Conservation (phyloP, 169 alveolate species). For the Amoebophrya sp. region DNA sequence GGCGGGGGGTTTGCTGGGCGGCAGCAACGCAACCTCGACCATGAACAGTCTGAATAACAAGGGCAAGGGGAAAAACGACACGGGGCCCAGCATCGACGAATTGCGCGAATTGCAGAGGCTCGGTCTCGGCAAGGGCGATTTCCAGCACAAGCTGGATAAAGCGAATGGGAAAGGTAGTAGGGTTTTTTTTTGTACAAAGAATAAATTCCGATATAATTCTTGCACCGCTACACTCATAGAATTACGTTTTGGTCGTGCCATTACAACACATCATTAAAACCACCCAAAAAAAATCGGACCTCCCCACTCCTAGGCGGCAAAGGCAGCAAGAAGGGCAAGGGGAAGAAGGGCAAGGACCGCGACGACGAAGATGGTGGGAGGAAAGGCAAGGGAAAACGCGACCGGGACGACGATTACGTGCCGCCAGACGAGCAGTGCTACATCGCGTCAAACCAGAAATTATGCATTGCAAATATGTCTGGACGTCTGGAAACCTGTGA, state of each 20-base stretch:
- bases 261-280: too few species aligned
- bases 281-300: too few species aligned
- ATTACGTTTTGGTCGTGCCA: too few species aligned
- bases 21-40: neutral
- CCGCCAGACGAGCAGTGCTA: neutral
- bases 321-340: neutral
- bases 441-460: too few species aligned
- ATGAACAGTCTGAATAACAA: too few species aligned
- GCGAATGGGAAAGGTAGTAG: neutral
- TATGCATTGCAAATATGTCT: too few species aligned
- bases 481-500: too few species aligned
- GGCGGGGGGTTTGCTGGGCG: neutral
- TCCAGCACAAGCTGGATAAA: neutral
- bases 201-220: too few species aligned
- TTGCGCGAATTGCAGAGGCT: neutral
- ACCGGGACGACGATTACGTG: neutral
- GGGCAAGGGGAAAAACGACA: neutral
- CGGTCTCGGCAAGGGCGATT: neutral
- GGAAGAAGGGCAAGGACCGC: neutral
- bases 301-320: too few species aligned
- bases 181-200: too few species aligned
- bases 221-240: too few species aligned
- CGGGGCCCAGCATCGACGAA: neutral
- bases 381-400: neutral
- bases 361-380: neutral